phyloP scores from a whole-genome alignment of 306 rosid genomes.

The Dicorynia guianensis region DNA sequence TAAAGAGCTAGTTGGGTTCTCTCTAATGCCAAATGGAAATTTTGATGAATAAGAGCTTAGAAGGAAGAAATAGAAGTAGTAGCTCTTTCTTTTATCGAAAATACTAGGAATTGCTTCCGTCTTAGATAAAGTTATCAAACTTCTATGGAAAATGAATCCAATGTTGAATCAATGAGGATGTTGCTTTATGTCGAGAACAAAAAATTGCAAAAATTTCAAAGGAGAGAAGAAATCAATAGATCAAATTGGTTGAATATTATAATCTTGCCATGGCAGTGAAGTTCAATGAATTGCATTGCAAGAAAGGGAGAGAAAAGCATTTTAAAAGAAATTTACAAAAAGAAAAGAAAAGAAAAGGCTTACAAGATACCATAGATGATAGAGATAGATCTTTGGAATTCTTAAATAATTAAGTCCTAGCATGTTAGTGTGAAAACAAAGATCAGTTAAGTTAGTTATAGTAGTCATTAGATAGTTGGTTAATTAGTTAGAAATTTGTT shows the following conservation, averaged over 20 bases:
- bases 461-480: too few species aligned
- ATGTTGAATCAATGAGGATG: not conserved
- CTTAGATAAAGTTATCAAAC: conserved; percentile 38
- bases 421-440: too few species aligned
- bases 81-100: not conserved
- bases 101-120: not conserved
- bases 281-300: conserved; percentile 44
- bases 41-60: not conserved
- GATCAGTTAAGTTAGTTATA: too few species aligned
- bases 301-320: not conserved
- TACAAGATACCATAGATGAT: conserved; percentile 37
- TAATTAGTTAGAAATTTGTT: too few species aligned
- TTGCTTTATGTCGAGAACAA: too few species aligned
- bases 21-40: not conserved
- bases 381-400: conserved; percentile 32
- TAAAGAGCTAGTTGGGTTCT: too few species aligned
- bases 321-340: too few species aligned
- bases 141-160: conserved; percentile 32
- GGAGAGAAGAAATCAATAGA: not conserved
- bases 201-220: not conserved
- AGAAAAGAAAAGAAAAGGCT: conserved; percentile 22
- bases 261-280: conserved; percentile 44
- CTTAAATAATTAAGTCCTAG: conserved; percentile 27
- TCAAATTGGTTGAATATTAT: not conserved
- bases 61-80: not conserved